Conservation (phyloP, 257 asterid species). For the Penstemon newberryi region DNA sequence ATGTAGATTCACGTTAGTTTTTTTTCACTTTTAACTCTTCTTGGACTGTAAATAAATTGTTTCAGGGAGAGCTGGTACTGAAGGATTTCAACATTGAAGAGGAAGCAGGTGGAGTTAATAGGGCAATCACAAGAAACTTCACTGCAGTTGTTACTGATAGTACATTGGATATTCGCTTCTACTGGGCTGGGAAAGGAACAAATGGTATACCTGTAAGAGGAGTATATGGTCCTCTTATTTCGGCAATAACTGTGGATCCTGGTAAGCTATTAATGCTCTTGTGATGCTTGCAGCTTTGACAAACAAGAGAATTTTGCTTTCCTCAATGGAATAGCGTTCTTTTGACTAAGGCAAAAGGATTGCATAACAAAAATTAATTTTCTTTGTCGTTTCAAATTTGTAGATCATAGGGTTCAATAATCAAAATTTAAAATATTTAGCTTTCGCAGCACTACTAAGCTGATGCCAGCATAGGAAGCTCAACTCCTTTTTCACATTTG, state of each 20-base stretch:
- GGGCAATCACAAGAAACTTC: slow-evolving; percentile 38
- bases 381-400: neutral
- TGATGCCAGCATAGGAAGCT: neutral
- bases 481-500: neutral
- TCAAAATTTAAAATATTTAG: neutral
- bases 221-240: slow-evolving; percentile 84
- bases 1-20: neutral
- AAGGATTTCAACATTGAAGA: slow-evolving; percentile 76
- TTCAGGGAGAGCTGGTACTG: slow-evolving; percentile 58
- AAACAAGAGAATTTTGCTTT: neutral
- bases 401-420: neutral
- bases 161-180: slow-evolving; percentile 65
- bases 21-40: neutral
- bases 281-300: neutral
- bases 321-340: neutral
- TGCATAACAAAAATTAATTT: neutral
- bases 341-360: neutral
- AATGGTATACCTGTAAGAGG: slow-evolving; percentile 61
- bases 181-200: slow-evolving; percentile 96
- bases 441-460: neutral
- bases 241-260: slow-evolving; percentile 78
- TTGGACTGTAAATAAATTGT: neutral
- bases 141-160: slow-evolving; percentile 53
- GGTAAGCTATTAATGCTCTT: slow-evolving; percentile 35
- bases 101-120: slow-evolving; percentile 79